A percentile compares a stretch with the other conserved stretches of the same genome.
These are phyloP conservation scores for Asterochloris sp. DNA, from an alignment of 139 green algal species.

Conservation along the genomic window DNA sequence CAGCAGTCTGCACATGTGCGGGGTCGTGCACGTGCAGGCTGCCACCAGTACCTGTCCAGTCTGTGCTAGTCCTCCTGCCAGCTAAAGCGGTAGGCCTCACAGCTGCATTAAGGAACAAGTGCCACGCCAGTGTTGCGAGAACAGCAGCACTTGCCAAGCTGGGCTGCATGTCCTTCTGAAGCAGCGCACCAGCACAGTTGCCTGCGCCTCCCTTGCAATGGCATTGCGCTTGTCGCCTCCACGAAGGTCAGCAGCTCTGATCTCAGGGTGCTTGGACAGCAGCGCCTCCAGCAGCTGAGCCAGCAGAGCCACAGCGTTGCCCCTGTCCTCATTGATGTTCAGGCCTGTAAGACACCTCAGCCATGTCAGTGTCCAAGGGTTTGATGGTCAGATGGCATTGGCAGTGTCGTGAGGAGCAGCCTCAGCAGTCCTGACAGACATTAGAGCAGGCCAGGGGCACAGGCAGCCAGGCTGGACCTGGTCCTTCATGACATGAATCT, in stretches of 20 bases:
- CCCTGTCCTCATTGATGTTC: conserved; percentile 54
- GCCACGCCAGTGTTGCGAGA: too few relatives aligned
- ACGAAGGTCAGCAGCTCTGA: conserved; percentile 28
- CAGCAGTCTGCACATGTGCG: too few relatives aligned
- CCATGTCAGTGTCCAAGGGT: not conserved
- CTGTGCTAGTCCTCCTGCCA: too few relatives aligned
- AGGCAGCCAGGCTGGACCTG: too few relatives aligned
- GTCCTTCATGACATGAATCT: too few relatives aligned
- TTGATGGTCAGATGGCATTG: not conserved
- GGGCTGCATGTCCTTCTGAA: not conserved
- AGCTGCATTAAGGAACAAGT: too few relatives aligned
- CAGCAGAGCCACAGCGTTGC: conserved; percentile 44
- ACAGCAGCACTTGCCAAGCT: not conserved
- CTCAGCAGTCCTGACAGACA: too few relatives aligned
- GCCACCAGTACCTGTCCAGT: too few relatives aligned
- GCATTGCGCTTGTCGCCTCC: conserved; percentile 81
- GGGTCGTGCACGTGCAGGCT: too few relatives aligned
- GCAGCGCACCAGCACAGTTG: conserved; percentile 34
- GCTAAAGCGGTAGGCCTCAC: too few relatives aligned
- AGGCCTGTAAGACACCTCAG: conserved; percentile 10
- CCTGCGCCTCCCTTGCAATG: conserved; percentile 53
- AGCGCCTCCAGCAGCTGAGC: conserved; percentile 19
- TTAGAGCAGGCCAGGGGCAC: too few relatives aligned
- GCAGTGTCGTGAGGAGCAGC: too few relatives aligned
- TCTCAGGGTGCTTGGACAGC: conserved; percentile 2